Evolutionary conservation across 352 stramenopile species (phyloP).

Genomic region (Globisporangium cystogenes): DNA sequence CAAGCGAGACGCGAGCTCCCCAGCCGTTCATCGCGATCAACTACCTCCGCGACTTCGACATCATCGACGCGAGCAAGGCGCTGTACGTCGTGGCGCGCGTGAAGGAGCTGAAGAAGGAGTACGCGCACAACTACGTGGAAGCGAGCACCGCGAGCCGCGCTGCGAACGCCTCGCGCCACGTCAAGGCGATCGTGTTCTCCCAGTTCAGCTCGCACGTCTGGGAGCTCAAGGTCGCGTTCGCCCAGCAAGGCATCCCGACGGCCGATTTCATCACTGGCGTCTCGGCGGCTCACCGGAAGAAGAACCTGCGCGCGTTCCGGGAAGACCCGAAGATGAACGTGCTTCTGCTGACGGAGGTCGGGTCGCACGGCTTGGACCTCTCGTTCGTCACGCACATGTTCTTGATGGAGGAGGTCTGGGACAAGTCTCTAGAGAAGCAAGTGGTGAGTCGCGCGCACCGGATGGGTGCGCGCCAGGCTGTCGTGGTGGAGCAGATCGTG

Average conservation of each 20-base stretch:
- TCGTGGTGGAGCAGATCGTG: constrained; percentile 92
- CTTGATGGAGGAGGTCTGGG: constrained; percentile 95
- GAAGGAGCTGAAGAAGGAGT: constrained; percentile 57
- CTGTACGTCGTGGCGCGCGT: constrained; percentile 65
- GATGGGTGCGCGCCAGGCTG: constrained; percentile 90
- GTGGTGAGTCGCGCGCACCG: constrained; percentile 94
- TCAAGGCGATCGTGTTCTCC: constrained; percentile 83
- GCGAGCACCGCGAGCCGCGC: constrained; percentile 2
- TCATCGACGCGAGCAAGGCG: constrained; percentile 64
- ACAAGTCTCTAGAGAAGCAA: constrained; percentile 94
- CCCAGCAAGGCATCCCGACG: constrained; percentile 54
- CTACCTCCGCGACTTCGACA: constrained; percentile 23
- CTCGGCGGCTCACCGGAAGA: constrained; percentile 35
- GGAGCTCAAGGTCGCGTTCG: constrained; percentile 61
- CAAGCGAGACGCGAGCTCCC: constrained; percentile 1
- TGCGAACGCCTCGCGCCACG: constrained; percentile 15
- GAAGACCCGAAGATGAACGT: constrained; percentile 78
- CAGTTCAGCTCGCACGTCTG: constrained; percentile 82
- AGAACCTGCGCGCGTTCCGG: constrained; percentile 48
- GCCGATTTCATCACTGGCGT: constrained; percentile 63
- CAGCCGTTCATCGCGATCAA: constrained; percentile 15
- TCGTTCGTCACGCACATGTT: constrained; percentile 99
- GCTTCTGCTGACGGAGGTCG: constrained; percentile 93
- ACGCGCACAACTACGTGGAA: constrained; percentile 14
- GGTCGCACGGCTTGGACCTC: constrained; percentile 94